phyloP scores from a whole-genome alignment of 306 rosid species.

The Cucurbita pepo region DNA sequence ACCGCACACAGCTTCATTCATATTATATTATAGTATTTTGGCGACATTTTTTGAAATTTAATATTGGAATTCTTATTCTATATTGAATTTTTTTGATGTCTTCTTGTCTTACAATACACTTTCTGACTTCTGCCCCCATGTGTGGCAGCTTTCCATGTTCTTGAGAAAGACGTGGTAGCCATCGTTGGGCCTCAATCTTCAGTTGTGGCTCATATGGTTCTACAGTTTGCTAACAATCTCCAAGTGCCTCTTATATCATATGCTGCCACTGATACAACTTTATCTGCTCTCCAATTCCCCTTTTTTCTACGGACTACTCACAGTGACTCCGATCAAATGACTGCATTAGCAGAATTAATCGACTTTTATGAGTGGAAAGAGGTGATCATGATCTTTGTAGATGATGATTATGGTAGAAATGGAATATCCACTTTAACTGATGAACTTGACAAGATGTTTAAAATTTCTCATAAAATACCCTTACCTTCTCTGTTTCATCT shows the following conservation, averaged over 20 bases:
- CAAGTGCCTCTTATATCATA: constrained; percentile 78
- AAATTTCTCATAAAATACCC: constrained; percentile 46
- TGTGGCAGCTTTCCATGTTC: constrained; percentile 59
- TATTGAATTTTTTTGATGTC: constrained; percentile 8
- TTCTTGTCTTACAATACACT: not conserved
- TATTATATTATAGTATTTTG: not conserved
- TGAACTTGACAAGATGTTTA: constrained; percentile 45
- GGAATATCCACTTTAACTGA: constrained; percentile 57
- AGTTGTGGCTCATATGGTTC: constrained; percentile 49
- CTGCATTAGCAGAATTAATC: constrained; percentile 58
- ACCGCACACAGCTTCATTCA: not conserved
- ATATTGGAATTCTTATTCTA: not conserved
- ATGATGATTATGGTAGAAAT: constrained; percentile 81
- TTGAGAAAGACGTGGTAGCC: constrained; percentile 53
- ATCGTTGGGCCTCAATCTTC: constrained; percentile 91
- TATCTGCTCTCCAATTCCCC: constrained; percentile 81
- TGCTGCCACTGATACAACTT: constrained; percentile 88
- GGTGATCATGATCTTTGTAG: constrained; percentile 55
- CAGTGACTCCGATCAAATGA: constrained; percentile 70
- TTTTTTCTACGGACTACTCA: constrained; percentile 54
- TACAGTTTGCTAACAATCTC: constrained; percentile 73
- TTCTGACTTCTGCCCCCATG: not conserved
- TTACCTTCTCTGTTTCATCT: constrained; percentile 36
- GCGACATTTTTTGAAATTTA: not conserved
- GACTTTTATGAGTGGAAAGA: constrained; percentile 73